These are phyloP conservation scores for Dryas integrifolia DNA, from an alignment of 331 rosid species.

Conservation along the genomic window DNA sequence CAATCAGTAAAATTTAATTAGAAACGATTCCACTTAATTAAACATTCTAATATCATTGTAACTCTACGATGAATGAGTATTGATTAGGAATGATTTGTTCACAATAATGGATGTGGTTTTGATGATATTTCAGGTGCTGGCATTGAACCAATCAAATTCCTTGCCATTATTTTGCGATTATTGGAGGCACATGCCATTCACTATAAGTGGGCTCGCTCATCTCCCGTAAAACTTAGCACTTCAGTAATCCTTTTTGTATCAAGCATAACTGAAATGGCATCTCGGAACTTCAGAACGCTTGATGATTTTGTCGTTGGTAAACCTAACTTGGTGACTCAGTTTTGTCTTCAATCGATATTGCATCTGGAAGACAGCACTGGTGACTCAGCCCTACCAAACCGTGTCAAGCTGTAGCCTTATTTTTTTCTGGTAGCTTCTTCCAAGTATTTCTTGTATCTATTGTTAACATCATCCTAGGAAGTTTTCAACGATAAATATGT, in stretches of 20 bases:
- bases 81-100: background rate
- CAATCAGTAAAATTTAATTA: too few relatives aligned
- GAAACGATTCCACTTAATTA: too few relatives aligned
- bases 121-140: conserved; percentile 31
- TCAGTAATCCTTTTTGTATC: background rate
- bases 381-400: background rate
- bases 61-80: background rate
- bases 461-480: background rate
- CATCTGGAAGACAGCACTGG: background rate
- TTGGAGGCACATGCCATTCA: background rate
- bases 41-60: background rate
- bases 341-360: background rate
- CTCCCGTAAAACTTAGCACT: background rate
- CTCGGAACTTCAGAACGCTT: conserved; percentile 1
- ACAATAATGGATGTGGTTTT: background rate
- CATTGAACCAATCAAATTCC: background rate
- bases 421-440: background rate
- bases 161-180: background rate
- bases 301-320: background rate
- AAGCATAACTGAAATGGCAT: conserved; percentile 1
- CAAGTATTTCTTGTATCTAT: background rate
- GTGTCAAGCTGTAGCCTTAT: background rate
- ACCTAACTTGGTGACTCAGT: background rate
- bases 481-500: background rate
- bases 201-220: background rate